These are phyloP conservation scores for Rhizopus sp. DNA, from an alignment of 371 early-diverging fungal genomes.

Conservation along the genomic window DNA sequence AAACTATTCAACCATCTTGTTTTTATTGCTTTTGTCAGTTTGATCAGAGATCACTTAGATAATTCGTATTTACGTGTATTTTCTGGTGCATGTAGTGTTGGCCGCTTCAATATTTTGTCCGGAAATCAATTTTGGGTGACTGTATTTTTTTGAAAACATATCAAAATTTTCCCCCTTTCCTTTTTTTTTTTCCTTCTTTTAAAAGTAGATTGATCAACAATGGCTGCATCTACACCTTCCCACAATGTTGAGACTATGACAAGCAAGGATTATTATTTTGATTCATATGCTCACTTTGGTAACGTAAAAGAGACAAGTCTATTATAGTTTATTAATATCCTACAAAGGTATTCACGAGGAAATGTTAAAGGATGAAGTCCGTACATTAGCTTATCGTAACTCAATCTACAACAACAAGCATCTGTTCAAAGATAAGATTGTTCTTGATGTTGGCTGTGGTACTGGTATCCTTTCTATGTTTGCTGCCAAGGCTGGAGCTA, in stretches of 20 bases:
- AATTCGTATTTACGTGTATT: no score
- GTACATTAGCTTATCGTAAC: constrained; percentile 91
- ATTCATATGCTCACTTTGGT: constrained; percentile 95
- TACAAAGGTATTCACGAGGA: constrained; percentile 49
- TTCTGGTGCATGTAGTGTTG: no score
- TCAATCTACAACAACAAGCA: constrained; percentile 93
- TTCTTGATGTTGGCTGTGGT: constrained; percentile 98
- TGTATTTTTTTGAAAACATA: no score
- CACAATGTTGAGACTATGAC: background rate
- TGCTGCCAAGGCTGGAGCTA: constrained; percentile 95
- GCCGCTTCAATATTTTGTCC: no score
- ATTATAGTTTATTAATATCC: background rate
- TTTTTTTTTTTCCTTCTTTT: no score
- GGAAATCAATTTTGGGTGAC: no score
- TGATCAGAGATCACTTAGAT: no score
- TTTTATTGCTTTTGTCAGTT: no score
- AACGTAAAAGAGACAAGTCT: constrained; percentile 20
- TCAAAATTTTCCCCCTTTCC: no score
- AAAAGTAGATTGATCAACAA: background rate
- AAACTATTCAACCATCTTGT: no score
- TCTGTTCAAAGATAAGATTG: constrained; percentile 95
- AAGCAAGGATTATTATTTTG: constrained; percentile 85
- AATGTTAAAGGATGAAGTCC: constrained; percentile 94
- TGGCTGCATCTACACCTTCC: background rate
- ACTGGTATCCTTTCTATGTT: constrained; percentile 98